Evolutionary conservation across 768 basidiomycete species (phyloP), one percentile per base, ranked within the genome.

Genomic region (Mycena capillaripes): DNA sequence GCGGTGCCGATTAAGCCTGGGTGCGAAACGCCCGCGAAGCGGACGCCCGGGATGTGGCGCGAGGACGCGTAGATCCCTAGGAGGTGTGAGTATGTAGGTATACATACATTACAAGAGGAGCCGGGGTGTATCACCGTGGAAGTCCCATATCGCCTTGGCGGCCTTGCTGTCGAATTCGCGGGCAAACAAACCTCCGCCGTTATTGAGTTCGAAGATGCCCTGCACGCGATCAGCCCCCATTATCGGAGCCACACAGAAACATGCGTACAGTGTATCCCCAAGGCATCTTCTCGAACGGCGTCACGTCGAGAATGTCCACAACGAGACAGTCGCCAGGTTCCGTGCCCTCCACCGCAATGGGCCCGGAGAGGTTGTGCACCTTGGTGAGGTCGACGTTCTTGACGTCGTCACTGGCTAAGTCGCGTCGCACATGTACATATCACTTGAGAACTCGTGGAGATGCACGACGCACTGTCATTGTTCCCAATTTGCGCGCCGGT

Each of bases 91-190:
- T 36, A 60, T 32, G 4, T 21, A 36, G n/a, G 65, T 34, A 55
- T 5, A 30, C 17, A 30, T 2, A 23, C 6, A n/a, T n/a, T n/a
- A n/a, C n/a, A n/a, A n/a, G n/a, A 23, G 25, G 55, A 17, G 67
- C 3, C 60, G 48, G 38, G 38, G 27, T 19, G 50, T 14, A 40
- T 63, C 75, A 88, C 91, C 91, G 72, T 93, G 85, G 72, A 95
- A 87, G 79, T 94, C 93, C 93, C 93, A 95, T 69, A 95, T 92
- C 6, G 93, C 92, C 77, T 95, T 95, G 64, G 89, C 88, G 0
- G 93, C 93, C 76, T 84, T 88, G 76, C 90, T 92, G 48, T 92
- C 82, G 80, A 93, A 93, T 78, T 94, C 91, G 21, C 83, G 84
- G 4, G 91, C 91, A 76, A 93, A 94, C 21, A 93, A 82, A 9